Evolutionary conservation across 2,329 filamentous ascomycete species (phyloP), one percentile per base, ranked within the genome.

Genomic region (Trichoderma simmonsii): DNA sequence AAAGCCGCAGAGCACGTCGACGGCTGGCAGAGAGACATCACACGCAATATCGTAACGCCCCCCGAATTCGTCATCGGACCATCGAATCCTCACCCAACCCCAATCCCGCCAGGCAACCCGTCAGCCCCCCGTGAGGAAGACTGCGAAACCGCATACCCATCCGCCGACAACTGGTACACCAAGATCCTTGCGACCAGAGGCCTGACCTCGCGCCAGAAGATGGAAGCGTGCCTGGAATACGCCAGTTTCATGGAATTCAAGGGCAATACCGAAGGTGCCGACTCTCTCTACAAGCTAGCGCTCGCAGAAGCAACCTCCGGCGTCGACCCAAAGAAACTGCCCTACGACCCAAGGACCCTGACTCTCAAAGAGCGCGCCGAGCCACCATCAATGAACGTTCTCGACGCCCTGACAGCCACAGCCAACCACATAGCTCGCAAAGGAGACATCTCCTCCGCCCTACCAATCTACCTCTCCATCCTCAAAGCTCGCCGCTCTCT

Each of bases 241-340:
- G 95, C 92, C 2, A 91, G 93, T 70, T 98, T 93, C 88, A 86
- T 97, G 51, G 92, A 94, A 75, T 95, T 89, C 82, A 95, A 95
- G 82, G 86, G 88, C 1, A 80, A 90, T 30, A 82, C 86, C 2
- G 88, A 89, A 4, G 90, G 88, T 0, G 91, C 94, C 0, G 86
- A 89, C 70, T 89, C 92, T 73, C 90, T 94, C 83, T 95, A 93
- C 80, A 85, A 86, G 73, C 91, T 92, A 86, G 94, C 91, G 1
- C 83, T 97, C 54, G 89, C 93, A 74, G 90, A 97, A 73, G 93
- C 94, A 1, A 87, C 88, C 1, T 84, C 86, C 11, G 88, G 86
- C 15, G 77, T 89, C 3, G 83, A 86, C 48, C 76, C 81, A 81
- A 76, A 72, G 48, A 77, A 73, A 43, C 78, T 74, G 26, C 81